Evolutionary conservation across 148 eudicot species (phyloP).

Genomic region (Cornus florida): DNA sequence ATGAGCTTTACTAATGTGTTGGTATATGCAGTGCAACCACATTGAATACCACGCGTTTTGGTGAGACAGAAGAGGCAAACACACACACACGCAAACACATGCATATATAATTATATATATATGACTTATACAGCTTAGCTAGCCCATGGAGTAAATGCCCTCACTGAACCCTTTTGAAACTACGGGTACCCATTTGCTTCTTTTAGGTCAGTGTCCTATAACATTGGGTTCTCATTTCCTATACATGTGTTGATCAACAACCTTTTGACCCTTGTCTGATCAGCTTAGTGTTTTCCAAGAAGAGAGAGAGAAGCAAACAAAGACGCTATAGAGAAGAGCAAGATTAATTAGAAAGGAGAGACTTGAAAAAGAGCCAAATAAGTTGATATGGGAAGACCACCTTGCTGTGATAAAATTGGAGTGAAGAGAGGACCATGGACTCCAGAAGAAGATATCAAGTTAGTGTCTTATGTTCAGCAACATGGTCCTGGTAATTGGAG

Average conservation of each 20-base stretch:
- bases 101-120: no score
- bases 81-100: not conserved
- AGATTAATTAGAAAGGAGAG: not conserved
- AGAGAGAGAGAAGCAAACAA: not conserved
- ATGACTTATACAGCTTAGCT: not conserved
- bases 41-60: constrained; percentile 72
- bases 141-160: constrained; percentile 33
- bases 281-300: not conserved
- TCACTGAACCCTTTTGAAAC: constrained; percentile 49
- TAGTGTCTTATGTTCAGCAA: constrained; percentile 60
- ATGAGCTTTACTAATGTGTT: no score
- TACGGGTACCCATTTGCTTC: constrained; percentile 2
- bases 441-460: constrained; percentile 61
- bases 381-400: constrained; percentile 48
- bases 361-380: not conserved
- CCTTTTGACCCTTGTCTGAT: constrained; percentile 9
- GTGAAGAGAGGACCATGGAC: constrained; percentile 74
- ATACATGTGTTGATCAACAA: constrained; percentile 21
- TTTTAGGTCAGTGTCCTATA: constrained; percentile 19
- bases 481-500: constrained; percentile 68
- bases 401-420: constrained; percentile 54
- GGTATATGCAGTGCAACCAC: constrained; percentile 6
- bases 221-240: not conserved
- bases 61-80: constrained; percentile 27
- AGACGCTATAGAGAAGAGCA: not conserved